Evolutionary conservation across 192 early-diverging fungal species (phyloP).

Genomic region (Coemansia sp.): DNA sequence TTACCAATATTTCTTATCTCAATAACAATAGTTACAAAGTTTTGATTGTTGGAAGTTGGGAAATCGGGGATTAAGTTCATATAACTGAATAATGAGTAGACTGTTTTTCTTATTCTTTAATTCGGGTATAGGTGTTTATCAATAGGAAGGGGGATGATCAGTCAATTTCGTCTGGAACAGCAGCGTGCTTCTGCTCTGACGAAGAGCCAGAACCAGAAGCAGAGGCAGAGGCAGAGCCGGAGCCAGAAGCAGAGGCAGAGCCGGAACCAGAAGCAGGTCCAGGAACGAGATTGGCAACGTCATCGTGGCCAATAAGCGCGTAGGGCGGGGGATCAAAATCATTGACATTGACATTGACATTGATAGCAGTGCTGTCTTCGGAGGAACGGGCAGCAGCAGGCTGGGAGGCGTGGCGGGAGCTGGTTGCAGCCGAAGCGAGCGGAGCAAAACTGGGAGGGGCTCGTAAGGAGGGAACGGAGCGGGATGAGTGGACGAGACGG

Average conservation of each 20-base stretch:
- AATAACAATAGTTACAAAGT: neutral
- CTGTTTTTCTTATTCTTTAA: no score
- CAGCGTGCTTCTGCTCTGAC: neutral
- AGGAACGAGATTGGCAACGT: neutral
- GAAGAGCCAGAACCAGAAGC: neutral
- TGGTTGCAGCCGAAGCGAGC: neutral
- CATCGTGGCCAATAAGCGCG: constrained; percentile 19
- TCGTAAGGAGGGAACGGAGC: neutral
- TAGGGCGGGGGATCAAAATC: constrained; percentile 33
- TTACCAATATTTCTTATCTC: neutral
- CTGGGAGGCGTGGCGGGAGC: neutral
- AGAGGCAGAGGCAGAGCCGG: neutral
- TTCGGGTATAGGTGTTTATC: neutral
- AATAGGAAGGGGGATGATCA: neutral
- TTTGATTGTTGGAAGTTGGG: no score
- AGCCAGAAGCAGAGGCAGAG: neutral
- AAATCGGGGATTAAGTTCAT: neutral
- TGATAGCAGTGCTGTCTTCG: neutral
- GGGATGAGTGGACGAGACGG: neutral
- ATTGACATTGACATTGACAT: neutral
- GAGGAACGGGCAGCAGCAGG: neutral
- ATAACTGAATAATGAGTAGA: no score
- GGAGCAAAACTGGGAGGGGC: neutral
- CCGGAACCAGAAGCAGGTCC: neutral
- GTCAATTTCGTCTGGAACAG: neutral